Base-by-base conservation (phyloP, 352 stramenopile genomes). In the Halophytophthora polymorphica region DNA sequence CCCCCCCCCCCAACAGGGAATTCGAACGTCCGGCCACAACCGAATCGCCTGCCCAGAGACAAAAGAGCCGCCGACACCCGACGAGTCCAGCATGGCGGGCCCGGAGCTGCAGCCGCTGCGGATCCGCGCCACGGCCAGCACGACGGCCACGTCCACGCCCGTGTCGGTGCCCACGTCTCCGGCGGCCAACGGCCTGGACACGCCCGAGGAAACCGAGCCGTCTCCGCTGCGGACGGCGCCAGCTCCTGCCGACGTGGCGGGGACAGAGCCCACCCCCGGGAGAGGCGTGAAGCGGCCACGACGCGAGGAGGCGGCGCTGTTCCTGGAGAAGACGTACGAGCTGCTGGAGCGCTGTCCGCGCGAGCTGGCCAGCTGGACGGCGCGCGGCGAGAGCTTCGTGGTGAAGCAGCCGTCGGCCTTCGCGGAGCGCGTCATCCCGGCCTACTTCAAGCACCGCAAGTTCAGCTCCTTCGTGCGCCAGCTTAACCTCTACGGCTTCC, bases 391-490 rank as follows among this genome's bases (percentile, higher is more conserved):
- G 36, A 91, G 77, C 48, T 96, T 97, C 62, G 71, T 96, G 34
- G 77, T 96, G n/a, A 94, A 95, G 64, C 82, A 93, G 55, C 83
- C 88, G 3, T 61, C 77, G 19, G 72, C 71, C 28, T 96, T 97
- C 62, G 85, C 88, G 0, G 77, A 92, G 55, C 70, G 83, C 55
- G 80, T 96, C 17, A 91, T 97, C 59, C 89, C 89, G 2, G 64
- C 77, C 22, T 96, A 95, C 75, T 96, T 97, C 65, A 96, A 96
- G 68, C 89, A 97, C 76, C 83, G 78, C 58, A 97, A 96, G 56
- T 96, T 97, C 52, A 90, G 79, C 39, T 95, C 81, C 31, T 97
- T 97, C 57, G 87, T 97, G 50, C 77, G 89, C n/a, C 89, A 97
- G 64, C 69, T 97, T 21, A 96, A 96, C 65, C 83, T 97, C 42